A percentile compares a stretch with the other conserved stretches of the same genome.
Evolutionary conservation across 2,329 filamentous ascomycete species (phyloP).

Genomic region (Sarocladiaceae sp.): DNA sequence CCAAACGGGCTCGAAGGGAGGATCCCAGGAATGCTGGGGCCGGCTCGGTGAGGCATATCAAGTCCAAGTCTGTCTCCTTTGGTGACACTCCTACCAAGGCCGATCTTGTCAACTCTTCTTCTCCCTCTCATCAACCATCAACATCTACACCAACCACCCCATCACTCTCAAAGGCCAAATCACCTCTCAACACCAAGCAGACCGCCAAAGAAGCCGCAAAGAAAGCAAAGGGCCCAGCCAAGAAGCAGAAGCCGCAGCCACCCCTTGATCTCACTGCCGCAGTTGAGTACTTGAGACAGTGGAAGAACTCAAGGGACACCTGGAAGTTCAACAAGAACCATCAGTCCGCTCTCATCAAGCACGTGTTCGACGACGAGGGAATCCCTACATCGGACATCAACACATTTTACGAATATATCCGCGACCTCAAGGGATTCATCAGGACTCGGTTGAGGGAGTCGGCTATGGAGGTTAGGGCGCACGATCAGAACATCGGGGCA

Average conservation of each 20-base stretch:
- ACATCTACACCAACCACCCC: constrained; percentile 18
- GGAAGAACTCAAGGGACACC: constrained; percentile 61
- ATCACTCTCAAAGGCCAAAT: constrained; percentile 19
- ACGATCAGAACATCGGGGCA: constrained; percentile 47
- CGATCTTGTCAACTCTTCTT: constrained; percentile 13
- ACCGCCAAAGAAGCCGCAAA: constrained; percentile 27
- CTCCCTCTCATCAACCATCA: constrained; percentile 12
- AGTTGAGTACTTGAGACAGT: constrained; percentile 72
- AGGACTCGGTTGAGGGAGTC: constrained; percentile 64
- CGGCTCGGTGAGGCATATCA: constrained; percentile 26
- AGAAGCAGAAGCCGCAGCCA: constrained; percentile 34
- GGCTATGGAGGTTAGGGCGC: constrained; percentile 57
- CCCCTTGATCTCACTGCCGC: constrained; percentile 54
- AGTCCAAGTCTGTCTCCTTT: constrained; percentile 47
- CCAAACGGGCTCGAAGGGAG: constrained; percentile 31
- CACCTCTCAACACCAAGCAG: constrained; percentile 12
- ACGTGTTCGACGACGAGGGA: constrained; percentile 67
- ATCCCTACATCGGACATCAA: constrained; percentile 68
- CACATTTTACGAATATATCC: constrained; percentile 72
- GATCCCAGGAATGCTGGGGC: constrained; percentile 19
- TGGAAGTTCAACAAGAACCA: constrained; percentile 99
- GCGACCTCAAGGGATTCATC: constrained; percentile 71
- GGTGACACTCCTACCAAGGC: constrained; percentile 36
- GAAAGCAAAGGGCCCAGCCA: constrained; percentile 33
- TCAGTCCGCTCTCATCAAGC: constrained; percentile 79